Percentiles rank a stretch among this genome's conserved stretches.
phyloP scores from a whole-genome alignment of 2,329 filamentous ascomycete genomes.

The Aspergillus oerlinghausenensis region DNA sequence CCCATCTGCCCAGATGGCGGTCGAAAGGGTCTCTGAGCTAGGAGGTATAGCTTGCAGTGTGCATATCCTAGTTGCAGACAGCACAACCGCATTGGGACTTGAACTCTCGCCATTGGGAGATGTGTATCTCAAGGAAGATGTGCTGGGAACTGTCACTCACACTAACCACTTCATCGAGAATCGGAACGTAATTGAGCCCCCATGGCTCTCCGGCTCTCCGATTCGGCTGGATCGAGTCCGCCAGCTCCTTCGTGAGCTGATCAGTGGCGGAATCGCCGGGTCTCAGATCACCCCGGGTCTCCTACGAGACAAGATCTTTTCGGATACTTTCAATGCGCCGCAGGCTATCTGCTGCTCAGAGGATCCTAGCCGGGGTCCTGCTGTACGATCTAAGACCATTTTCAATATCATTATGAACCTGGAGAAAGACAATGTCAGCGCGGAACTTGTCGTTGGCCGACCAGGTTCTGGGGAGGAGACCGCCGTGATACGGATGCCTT shows the following conservation, averaged over 20 bases:
- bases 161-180: conserved; percentile 44
- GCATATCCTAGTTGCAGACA: conserved; percentile 54
- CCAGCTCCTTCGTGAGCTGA: conserved; percentile 23
- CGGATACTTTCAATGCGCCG: conserved; percentile 32
- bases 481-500: conserved; percentile 24
- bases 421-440: conserved; percentile 17
- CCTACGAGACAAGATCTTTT: conserved; percentile 31
- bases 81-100: conserved; percentile 22
- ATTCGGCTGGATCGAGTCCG: conserved; percentile 25
- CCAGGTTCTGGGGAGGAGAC: conserved; percentile 25
- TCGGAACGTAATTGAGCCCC: conserved; percentile 27
- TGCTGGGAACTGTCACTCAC: conserved; percentile 35
- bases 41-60: conserved; percentile 53
- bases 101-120: conserved; percentile 28
- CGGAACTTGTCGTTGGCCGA: conserved; percentile 33
- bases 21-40: conserved; percentile 39
- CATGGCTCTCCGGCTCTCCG: conserved; percentile 30
- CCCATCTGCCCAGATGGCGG: conserved; percentile 43
- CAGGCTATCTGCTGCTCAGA: conserved; percentile 34
- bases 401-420: conserved; percentile 38
- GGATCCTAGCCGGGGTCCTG: conserved; percentile 22
- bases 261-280: conserved; percentile 14
- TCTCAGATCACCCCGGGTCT: conserved; percentile 18
- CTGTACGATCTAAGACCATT: conserved; percentile 28
- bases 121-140: conserved; percentile 32